Percentiles rank a stretch among this genome's conserved stretches.
Evolutionary conservation across 129 eudicot species (phyloP).

Genomic region (Saussurea involucrata): DNA sequence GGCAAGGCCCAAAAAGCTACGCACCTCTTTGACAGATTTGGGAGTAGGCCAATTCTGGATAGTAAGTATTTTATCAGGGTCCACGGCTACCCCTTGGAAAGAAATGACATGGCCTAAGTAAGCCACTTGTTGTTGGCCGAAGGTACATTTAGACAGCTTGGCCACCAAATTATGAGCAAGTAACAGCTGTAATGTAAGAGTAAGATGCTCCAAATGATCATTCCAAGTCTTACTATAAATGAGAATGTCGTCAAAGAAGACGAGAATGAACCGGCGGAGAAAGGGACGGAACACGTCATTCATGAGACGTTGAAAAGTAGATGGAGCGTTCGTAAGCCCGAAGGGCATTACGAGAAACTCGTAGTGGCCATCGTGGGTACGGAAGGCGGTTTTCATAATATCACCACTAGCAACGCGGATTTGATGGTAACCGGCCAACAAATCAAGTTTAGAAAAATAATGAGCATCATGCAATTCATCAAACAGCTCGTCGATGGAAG

Average conservation of each 20-base stretch:
- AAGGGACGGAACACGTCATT: background rate
- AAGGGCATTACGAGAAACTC: background rate
- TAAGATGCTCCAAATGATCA: background rate
- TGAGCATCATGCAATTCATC: background rate
- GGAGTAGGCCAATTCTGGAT: background rate
- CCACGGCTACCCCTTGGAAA: background rate
- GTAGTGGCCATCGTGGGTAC: background rate
- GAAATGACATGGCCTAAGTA: background rate
- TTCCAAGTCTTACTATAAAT: background rate
- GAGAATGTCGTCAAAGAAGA: no score
- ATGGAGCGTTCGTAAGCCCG: background rate
- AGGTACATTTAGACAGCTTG: background rate
- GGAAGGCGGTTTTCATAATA: background rate
- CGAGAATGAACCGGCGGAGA: no score
- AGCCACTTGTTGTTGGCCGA: background rate
- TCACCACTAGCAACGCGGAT: background rate
- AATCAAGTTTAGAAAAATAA: background rate
- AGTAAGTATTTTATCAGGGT: background rate
- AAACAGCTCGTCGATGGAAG: background rate
- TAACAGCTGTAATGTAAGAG: background rate
- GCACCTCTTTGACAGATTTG: background rate
- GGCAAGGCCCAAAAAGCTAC: background rate
- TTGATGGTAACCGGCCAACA: background rate
- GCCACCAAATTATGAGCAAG: background rate
- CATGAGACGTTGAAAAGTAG: background rate